Evolutionary conservation across 805 yeast species (phyloP).

Genomic region (Candida caryicola): DNA sequence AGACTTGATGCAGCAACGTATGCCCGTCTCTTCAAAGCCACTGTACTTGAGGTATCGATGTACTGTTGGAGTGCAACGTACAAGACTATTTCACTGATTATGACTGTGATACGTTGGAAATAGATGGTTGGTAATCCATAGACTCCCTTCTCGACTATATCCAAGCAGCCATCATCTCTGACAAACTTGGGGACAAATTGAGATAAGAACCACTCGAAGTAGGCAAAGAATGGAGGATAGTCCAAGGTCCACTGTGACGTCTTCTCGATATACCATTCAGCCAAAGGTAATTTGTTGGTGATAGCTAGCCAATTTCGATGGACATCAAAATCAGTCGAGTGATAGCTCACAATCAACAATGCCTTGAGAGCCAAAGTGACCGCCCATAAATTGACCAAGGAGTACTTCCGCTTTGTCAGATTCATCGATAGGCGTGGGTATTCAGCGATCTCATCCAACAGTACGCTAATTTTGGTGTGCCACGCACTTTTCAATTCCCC

Average conservation of each 20-base stretch:
- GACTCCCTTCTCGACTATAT: conserved; percentile 58
- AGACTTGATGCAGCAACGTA: conserved; percentile 80
- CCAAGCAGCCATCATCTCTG: conserved; percentile 72
- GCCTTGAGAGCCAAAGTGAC: conserved; percentile 33
- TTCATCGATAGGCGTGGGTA: too few species aligned
- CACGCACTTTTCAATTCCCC: too few species aligned
- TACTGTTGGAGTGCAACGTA: conserved; percentile 71
- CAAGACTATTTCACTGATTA: conserved; percentile 69
- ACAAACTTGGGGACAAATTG: conserved; percentile 66
- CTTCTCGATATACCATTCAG: conserved; percentile 78
- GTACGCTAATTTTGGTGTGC: too few species aligned
- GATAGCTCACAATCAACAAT: conserved; percentile 59
- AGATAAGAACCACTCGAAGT: conserved; percentile 81
- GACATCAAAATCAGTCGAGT: conserved; percentile 95
- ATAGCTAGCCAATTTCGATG: conserved; percentile 97
- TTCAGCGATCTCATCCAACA: too few species aligned
- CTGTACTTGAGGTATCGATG: conserved; percentile 48
- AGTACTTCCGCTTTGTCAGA: too few species aligned
- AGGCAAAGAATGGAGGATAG: conserved; percentile 97
- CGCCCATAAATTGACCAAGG: conserved; percentile 37
- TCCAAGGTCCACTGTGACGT: conserved; percentile 91
- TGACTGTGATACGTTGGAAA: conserved; percentile 81
- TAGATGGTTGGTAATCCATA: conserved; percentile 78
- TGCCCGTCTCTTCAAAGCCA: conserved; percentile 44
- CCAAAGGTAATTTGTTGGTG: conserved; percentile 69